Percentiles rank a stretch among this genome's conserved stretches.
phyloP scores from a whole-genome alignment of 305 asterid species.

The Fraxinus platypoda region DNA sequence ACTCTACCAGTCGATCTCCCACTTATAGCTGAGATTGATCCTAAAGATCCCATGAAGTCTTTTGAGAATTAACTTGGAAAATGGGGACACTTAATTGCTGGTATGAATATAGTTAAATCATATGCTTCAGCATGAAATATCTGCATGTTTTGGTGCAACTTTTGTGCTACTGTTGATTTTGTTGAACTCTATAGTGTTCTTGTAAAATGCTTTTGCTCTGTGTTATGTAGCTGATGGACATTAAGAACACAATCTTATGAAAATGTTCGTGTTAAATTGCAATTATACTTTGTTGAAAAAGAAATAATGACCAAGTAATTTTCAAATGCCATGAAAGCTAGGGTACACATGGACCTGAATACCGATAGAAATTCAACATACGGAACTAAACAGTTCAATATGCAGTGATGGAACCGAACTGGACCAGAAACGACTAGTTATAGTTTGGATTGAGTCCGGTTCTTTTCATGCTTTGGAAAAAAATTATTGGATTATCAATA shows the following conservation, averaged over 20 bases:
- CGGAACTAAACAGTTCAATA: not conserved
- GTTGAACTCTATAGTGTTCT: not conserved
- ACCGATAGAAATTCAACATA: not conserved
- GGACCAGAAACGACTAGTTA: not conserved
- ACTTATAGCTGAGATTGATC: slow-evolving; percentile 38
- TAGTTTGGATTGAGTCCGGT: not conserved
- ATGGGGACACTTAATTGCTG: not conserved
- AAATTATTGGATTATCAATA: not conserved
- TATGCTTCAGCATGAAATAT: not conserved
- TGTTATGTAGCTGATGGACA: too few species aligned
- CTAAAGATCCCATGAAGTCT: slow-evolving; percentile 61
- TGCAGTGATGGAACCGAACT: not conserved
- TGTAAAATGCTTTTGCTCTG: not conserved
- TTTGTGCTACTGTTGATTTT: not conserved
- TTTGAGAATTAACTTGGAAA: slow-evolving; percentile 28
- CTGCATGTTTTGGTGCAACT: not conserved
- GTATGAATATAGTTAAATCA: not conserved
- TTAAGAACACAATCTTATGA: too few species aligned
- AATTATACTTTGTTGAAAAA: not conserved
- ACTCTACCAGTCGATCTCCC: slow-evolving; percentile 61
- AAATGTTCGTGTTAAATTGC: not conserved
- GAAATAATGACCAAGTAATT: not conserved
- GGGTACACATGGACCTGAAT: not conserved
- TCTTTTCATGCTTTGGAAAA: not conserved
- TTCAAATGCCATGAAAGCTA: not conserved